Evolutionary conservation across 2,329 filamentous ascomycete species (phyloP), one percentile per base, ranked within the genome.

Genomic region (Akanthomyces dipterigenus): DNA sequence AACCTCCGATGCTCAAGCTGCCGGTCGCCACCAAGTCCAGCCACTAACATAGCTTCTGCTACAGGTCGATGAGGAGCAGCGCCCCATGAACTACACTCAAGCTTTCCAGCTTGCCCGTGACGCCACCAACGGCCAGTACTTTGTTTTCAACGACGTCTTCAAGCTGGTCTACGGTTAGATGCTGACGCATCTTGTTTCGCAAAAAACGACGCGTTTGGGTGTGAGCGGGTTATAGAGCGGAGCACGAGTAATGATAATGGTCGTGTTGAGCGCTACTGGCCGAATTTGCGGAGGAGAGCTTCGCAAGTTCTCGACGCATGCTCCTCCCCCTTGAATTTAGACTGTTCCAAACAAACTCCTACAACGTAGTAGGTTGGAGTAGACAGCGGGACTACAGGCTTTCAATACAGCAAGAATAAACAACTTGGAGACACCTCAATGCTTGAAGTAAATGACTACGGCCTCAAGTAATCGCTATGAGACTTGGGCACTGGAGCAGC

Each of bases 71-170:
- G 92, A 93, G 68, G 87, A 92, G 77, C 82, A 89, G 74, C 86
- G 86, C 70, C 90, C 91, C 49, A 95, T 97, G 88, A 92, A 85
- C 83, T 99, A 93, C 79, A 88, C 88, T 61, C 93, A 98, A 79
- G 79, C 84, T 61, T 98, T 98, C 84, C 89, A 96, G 76, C 88
- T 98, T 65, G 76, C 86, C 66, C 87, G 86, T 64, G 88, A 91
- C 60, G 76, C 76, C 31, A 67, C 70, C 55, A 63, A 38, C 31
- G 88, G 86, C 68, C 86, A 82, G 77, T 96, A 89, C 81, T 97
- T 85, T 75, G 89, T 98, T 73, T 88, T 88, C 80, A 97, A 98
- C 82, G 93, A 98, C 76, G 79, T 98, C 74, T 98, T 98, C 87
- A 90, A 90, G 78, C 85, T 98, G 64, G 84, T 96, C 68, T 93